Percentiles rank a stretch among this genome's conserved stretches.
These are phyloP conservation scores for Talaromyces borbonicus DNA, from an alignment of 495 filamentous ascomycete species.

Conservation along the genomic window DNA sequence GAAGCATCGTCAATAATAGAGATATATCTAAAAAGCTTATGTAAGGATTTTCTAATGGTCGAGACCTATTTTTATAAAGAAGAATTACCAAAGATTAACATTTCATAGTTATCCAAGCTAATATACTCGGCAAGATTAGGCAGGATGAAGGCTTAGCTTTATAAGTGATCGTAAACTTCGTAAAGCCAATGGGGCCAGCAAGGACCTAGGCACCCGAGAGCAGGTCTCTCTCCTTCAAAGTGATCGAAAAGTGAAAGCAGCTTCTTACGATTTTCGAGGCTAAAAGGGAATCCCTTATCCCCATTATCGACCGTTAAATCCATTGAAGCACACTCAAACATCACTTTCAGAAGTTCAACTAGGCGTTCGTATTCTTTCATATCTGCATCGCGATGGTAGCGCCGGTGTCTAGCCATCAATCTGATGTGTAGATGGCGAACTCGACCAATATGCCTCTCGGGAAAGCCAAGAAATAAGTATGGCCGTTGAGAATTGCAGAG, in stretches of 20 bases:
- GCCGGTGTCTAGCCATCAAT: not conserved
- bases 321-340: not conserved
- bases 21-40: too few species aligned
- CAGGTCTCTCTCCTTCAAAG: slow-evolving; percentile 1
- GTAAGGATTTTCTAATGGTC: too few species aligned
- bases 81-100: too few species aligned
- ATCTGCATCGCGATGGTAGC: not conserved
- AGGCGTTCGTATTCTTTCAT: not conserved
- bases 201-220: too few species aligned
- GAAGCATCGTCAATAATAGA: too few species aligned
- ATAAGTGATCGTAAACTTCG: too few species aligned
- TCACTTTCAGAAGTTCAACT: not conserved
- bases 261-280: not conserved
- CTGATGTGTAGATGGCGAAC: not conserved
- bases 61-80: too few species aligned
- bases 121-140: too few species aligned
- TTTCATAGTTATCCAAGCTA: too few species aligned
- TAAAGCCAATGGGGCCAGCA: too few species aligned
- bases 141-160: too few species aligned
- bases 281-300: not conserved
- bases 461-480: not conserved
- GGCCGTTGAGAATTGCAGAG: not conserved
- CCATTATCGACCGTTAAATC: not conserved
- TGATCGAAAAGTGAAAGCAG: not conserved
- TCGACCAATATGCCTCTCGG: not conserved